phyloP scores from a whole-genome alignment of 257 asterid genomes.

The Marsdenia floribunda region DNA sequence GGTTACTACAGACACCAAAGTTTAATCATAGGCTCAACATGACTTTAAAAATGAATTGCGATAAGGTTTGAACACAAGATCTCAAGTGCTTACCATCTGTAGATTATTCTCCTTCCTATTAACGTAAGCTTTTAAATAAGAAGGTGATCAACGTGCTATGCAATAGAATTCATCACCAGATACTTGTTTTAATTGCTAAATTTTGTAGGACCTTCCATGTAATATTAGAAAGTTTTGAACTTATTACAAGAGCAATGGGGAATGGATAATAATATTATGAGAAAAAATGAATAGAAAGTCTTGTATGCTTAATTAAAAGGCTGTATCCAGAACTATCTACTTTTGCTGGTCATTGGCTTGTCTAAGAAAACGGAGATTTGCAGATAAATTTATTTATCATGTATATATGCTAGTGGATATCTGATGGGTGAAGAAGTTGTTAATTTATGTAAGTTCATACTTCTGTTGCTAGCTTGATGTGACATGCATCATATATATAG shows the following conservation, averaged over 20 bases:
- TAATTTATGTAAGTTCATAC: too few species aligned
- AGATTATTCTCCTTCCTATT: neutral
- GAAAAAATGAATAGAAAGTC: neutral
- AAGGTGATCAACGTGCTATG: neutral
- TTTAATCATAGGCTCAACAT: too few species aligned
- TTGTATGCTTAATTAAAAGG: neutral
- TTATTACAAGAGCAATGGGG: neutral
- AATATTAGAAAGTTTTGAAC: neutral
- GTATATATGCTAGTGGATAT: neutral
- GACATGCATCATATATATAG: neutral
- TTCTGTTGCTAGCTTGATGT: neutral
- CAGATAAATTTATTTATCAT: neutral
- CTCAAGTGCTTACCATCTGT: neutral
- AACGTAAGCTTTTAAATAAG: too few species aligned
- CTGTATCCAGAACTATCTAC: neutral
- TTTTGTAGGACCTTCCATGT: neutral
- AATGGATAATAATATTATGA: neutral
- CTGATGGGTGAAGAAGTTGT: neutral
- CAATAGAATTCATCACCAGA: neutral
- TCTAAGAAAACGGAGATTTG: neutral
- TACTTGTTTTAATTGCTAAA: neutral
- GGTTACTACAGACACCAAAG: too few species aligned
- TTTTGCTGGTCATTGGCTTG: neutral
- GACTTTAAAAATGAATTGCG: too few species aligned
- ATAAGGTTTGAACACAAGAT: too few species aligned